Evolutionary conservation across 2,329 filamentous ascomycete genomes (phyloP).

Genomic region (Fusarium devonianum): DNA sequence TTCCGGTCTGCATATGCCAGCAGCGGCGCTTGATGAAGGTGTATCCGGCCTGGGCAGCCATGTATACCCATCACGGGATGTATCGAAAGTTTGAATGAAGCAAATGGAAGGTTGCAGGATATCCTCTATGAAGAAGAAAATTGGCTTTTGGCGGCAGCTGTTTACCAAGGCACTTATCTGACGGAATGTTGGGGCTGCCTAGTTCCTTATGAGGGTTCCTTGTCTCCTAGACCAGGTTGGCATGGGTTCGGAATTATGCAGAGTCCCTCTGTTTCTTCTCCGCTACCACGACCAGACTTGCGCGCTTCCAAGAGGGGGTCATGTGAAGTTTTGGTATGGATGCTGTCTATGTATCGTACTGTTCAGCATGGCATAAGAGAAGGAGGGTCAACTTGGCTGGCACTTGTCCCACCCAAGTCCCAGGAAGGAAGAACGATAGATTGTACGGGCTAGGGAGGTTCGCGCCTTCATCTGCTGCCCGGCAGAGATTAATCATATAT

Average conservation of each 20-base stretch:
- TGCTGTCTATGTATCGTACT: conserved; percentile 33
- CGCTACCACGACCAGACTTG: conserved; percentile 21
- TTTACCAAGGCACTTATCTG: conserved; percentile 17
- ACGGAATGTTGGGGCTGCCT: conserved; percentile 21
- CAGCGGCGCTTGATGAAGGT: conserved; percentile 27
- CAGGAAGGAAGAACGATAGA: conserved; percentile 47
- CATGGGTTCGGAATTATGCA: conserved; percentile 17
- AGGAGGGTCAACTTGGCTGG: conserved; percentile 32
- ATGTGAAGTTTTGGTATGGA: conserved; percentile 22
- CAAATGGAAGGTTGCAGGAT: conserved; percentile 21
- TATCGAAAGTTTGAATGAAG: conserved; percentile 30
- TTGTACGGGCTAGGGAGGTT: conserved; percentile 50
- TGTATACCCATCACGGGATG: conserved; percentile 24
- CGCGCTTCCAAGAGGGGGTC: conserved; percentile 40
- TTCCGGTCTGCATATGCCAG: conserved; percentile 26
- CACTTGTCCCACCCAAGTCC: conserved; percentile 35
- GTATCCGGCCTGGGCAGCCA: conserved; percentile 29
- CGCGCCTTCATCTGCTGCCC: conserved; percentile 45
- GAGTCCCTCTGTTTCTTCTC: conserved; percentile 18
- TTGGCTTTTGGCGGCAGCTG: conserved; percentile 25
- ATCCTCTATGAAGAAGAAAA: conserved; percentile 12
- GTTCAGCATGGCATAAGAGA: conserved; percentile 40
- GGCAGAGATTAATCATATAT: conserved; percentile 44
- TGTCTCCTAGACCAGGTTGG: conserved; percentile 17
- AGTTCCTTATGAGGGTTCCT: conserved; percentile 16